Evolutionary conservation across 1,139 yeast genomes (phyloP).

Genomic region (Candida sanyaensis): DNA sequence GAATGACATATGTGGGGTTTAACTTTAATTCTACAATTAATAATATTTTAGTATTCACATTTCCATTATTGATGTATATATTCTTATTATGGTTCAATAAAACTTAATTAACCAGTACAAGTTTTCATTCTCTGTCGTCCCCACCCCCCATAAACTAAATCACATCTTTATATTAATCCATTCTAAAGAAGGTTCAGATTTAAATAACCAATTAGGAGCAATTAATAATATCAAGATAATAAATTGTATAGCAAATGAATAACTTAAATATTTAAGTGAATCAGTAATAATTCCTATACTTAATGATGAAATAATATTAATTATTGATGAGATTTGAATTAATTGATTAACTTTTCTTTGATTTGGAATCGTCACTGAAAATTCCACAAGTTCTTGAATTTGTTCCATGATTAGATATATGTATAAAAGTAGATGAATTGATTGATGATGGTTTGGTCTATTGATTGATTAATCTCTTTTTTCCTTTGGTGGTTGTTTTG

Average conservation of each 20-base stretch:
- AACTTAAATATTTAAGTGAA: constrained; percentile 10
- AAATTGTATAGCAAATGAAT: constrained; percentile 15
- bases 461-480: not conserved
- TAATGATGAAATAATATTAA: constrained; percentile 13
- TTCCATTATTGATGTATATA: too few species aligned
- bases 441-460: not conserved
- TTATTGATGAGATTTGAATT: constrained; percentile 10
- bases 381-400: constrained; percentile 12
- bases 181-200: constrained; percentile 12
- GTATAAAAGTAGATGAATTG: not conserved
- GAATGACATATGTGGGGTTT: too few species aligned
- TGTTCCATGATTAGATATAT: constrained; percentile 8
- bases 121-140: too few species aligned
- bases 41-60: too few species aligned
- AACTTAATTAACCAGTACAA: not conserved
- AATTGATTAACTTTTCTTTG: constrained; percentile 14
- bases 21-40: too few species aligned
- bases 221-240: constrained; percentile 13
- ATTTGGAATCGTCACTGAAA: constrained; percentile 19
- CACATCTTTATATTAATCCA: constrained; percentile 15
- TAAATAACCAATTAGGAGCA: constrained; percentile 16
- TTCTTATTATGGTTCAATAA: not conserved
- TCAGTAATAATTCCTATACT: constrained; percentile 13
- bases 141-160: too few species aligned
- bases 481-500: too few species aligned